These are phyloP conservation scores for Thecaphora thlaspeos DNA, from an alignment of 1,284 basidiomycete species.

Conservation along the genomic window DNA sequence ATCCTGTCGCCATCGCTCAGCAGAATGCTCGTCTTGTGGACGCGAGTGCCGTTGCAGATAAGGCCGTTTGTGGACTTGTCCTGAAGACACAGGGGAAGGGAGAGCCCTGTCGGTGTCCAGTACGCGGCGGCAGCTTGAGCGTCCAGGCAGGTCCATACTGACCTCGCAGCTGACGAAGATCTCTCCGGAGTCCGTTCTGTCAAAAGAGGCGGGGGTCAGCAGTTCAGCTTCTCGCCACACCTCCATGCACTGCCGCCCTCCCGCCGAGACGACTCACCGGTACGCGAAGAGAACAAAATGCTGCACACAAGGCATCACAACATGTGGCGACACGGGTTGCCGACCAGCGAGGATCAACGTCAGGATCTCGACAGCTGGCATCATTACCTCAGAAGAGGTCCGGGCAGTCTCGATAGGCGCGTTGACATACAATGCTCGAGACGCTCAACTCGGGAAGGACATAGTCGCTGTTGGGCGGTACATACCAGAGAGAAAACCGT, in stretches of 20 bases:
- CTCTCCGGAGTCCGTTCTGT: neutral
- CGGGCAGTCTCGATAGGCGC: too few relatives aligned
- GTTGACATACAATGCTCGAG: neutral
- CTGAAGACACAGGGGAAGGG: too few relatives aligned
- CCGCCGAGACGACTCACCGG: too few relatives aligned
- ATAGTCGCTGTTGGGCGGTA: neutral
- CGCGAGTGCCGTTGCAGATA: neutral
- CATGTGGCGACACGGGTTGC: too few relatives aligned
- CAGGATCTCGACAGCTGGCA: neutral
- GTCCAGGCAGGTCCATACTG: neutral
- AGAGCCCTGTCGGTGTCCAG: too few relatives aligned
- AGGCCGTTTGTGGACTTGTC: neutral
- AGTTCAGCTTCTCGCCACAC: too few relatives aligned
- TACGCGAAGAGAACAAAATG: neutral
- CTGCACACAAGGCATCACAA: neutral
- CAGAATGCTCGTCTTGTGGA: neutral
- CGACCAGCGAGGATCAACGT: neutral
- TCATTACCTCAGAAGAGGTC: too few relatives aligned
- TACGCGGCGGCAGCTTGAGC: too few relatives aligned
- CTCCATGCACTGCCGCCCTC: too few relatives aligned
- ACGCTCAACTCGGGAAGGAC: neutral
- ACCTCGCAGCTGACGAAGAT: conserved; percentile 2
- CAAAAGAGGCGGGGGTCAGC: neutral
- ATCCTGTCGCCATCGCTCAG: neutral
- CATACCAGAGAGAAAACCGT: neutral